phyloP scores from a whole-genome alignment of 495 filamentous ascomycete genomes.

The Trichocladium antarcticum region DNA sequence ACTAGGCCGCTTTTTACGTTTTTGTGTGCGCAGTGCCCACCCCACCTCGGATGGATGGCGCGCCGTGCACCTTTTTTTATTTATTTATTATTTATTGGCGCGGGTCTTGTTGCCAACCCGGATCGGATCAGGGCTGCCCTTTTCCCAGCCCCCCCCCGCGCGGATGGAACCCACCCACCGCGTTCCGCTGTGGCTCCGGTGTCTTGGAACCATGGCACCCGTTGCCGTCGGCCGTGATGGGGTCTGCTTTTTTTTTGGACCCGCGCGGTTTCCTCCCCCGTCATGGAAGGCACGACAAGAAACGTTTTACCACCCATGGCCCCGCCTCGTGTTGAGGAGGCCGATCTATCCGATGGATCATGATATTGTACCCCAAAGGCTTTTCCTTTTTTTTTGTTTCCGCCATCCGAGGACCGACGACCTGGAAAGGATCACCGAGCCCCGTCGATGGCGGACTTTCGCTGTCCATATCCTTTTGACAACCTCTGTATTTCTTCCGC shows the following conservation, averaged over 20 bases:
- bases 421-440: background rate
- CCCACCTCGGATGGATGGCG: no score
- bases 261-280: background rate
- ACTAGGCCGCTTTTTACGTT: constrained; percentile 24
- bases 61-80: no score
- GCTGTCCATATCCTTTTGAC: constrained; percentile 2
- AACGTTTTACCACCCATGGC: background rate
- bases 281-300: constrained; percentile 1
- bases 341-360: background rate
- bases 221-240: background rate
- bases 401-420: background rate
- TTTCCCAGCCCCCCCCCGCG: no score
- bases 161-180: no score
- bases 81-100: no score
- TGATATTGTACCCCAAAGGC: background rate
- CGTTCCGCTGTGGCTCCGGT: background rate
- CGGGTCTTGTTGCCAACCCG: no score
- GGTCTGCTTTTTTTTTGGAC: background rate
- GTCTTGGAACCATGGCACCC: background rate
- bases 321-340: background rate
- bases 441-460: background rate
- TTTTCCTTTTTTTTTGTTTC: constrained; percentile 1
- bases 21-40: no score
- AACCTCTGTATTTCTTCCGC: constrained; percentile 1
- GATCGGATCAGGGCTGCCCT: no score